Conservation (phyloP, 306 rosid genomes). For the barrel medic (Medicago truncatula) region DNA sequence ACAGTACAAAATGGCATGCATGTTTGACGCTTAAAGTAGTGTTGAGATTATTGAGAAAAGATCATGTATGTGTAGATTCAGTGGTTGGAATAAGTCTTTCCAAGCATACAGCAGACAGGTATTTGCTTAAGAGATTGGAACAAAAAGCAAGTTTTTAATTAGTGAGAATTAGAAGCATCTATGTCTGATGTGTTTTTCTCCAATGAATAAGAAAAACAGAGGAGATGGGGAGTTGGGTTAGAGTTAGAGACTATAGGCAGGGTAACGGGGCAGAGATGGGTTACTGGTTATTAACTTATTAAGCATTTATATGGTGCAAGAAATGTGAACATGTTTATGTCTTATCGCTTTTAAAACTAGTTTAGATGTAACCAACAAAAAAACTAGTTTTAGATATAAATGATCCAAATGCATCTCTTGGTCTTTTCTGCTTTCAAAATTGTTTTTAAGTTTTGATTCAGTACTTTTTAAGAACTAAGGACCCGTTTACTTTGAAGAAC, state of each 20-base stretch:
- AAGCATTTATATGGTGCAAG: not conserved
- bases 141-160: not conserved
- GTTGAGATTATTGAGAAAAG: not conserved
- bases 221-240: not conserved
- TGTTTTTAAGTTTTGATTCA: not conserved
- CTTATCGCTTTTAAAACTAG: not conserved
- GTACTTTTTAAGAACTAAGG: constrained; percentile 12
- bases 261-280: not conserved
- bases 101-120: not conserved
- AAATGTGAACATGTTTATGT: not conserved
- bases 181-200: constrained; percentile 1
- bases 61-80: not conserved
- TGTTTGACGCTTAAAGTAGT: not conserved
- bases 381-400: not conserved
- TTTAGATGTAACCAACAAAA: not conserved
- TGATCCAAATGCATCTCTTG: not conserved
- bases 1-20: not conserved
- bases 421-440: not conserved
- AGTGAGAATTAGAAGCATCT: not conserved
- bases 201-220: not conserved
- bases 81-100: not conserved
- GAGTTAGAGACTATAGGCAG: not conserved
- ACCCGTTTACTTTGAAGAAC: not conserved
- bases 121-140: constrained; percentile 1
- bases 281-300: not conserved